Evolutionary conservation across 1,284 basidiomycete genomes (phyloP).

Genomic region (Fistulinella cinereoalba): DNA sequence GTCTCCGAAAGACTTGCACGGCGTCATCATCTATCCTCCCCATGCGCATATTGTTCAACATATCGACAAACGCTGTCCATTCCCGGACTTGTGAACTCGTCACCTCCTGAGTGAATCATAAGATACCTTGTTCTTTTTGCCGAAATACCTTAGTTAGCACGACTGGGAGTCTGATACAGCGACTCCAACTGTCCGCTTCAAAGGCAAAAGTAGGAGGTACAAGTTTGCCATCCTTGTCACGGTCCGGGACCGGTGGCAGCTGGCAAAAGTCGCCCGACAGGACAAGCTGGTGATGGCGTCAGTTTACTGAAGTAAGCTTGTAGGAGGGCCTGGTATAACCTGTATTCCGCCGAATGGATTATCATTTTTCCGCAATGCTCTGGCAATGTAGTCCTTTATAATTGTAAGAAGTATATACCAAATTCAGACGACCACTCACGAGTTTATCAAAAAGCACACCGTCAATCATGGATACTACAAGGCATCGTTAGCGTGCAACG

Average conservation of each 20-base stretch:
- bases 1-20: slow-evolving; percentile 54
- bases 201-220: slow-evolving; percentile 71
- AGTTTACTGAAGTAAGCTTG: not conserved
- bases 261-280: slow-evolving; percentile 97
- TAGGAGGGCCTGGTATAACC: slow-evolving; percentile 39
- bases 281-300: slow-evolving; percentile 51
- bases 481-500: slow-evolving; percentile 2
- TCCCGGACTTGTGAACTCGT: slow-evolving; percentile 5
- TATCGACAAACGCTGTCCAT: slow-evolving; percentile 74
- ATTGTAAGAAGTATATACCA: slow-evolving; percentile 4
- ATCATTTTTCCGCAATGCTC: slow-evolving; percentile 57
- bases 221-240: slow-evolving; percentile 27
- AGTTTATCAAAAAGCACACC: slow-evolving; percentile 91
- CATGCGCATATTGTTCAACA: slow-evolving; percentile 89
- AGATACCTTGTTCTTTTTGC: slow-evolving; percentile 64
- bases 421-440: slow-evolving; percentile 14
- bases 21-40: slow-evolving; percentile 54
- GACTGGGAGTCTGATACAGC: slow-evolving; percentile 74
- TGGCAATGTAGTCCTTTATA: slow-evolving; percentile 50
- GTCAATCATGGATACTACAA: slow-evolving; percentile 94
- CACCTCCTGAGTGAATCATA: not conserved
- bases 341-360: slow-evolving; percentile 95
- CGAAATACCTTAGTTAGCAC: slow-evolving; percentile 90
- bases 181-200: slow-evolving; percentile 83
- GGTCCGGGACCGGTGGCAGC: slow-evolving; percentile 80